Conservation (phyloP, 2,329 filamentous ascomycete species). For the Neopestalotiopsis rosae region DNA sequence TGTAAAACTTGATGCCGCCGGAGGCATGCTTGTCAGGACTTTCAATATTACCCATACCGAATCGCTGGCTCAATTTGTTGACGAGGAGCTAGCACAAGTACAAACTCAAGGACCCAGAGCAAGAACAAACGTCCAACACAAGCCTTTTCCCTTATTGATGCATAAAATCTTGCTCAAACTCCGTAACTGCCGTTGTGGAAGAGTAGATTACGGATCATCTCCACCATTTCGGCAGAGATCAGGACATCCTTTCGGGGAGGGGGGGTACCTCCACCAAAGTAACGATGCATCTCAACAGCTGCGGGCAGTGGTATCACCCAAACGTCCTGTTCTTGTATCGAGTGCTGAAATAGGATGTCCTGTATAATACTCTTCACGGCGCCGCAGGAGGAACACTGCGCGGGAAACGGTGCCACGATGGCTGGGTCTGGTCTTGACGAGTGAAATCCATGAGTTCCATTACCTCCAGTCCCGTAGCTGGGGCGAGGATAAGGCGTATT, state of each 20-base stretch:
- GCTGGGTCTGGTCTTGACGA: background rate
- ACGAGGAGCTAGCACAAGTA: no score
- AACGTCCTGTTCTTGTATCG: slow-evolving; percentile 7
- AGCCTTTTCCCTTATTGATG: no score
- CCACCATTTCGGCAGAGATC: background rate
- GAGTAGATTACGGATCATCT: slow-evolving; percentile 6
- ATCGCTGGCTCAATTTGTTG: no score
- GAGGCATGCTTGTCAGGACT: no score
- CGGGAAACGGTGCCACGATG: background rate
- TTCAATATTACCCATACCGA: no score
- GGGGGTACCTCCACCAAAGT: slow-evolving; percentile 3
- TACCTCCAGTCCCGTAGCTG: background rate
- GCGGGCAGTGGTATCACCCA: slow-evolving; percentile 3
- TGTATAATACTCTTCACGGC: background rate
- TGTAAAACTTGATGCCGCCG: no score
- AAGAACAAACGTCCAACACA: no score
- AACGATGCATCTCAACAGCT: slow-evolving; percentile 11
- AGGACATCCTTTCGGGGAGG: background rate
- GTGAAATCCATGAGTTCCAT: background rate
- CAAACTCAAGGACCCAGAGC: no score
- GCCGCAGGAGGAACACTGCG: background rate
- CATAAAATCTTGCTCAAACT: no score
- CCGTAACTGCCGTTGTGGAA: background rate
- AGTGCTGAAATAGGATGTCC: slow-evolving; percentile 5
- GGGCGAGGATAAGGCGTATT: background rate